phyloP scores from a whole-genome alignment of 2,329 filamentous ascomycete genomes.

The Parascedosporium putredinis region DNA sequence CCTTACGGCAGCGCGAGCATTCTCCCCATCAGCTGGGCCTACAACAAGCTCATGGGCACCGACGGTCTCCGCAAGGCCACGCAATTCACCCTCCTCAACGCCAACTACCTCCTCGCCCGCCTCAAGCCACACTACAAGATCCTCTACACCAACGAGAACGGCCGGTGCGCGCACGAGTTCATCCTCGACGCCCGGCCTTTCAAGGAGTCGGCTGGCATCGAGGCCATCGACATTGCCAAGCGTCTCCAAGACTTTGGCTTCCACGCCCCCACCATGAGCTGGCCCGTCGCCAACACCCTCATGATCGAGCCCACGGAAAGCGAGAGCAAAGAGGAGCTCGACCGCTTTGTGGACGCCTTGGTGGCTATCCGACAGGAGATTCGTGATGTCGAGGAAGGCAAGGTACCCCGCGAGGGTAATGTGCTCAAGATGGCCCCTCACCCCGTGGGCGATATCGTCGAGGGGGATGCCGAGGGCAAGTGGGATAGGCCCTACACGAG shows the following conservation, averaged over 20 bases:
- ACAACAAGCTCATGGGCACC: slow-evolving; percentile 87
- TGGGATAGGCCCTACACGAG: slow-evolving; percentile 78
- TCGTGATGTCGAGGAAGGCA: slow-evolving; percentile 68
- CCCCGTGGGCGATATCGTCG: slow-evolving; percentile 68
- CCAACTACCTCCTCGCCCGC: slow-evolving; percentile 88
- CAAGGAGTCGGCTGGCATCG: slow-evolving; percentile 70
- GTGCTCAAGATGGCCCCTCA: slow-evolving; percentile 86
- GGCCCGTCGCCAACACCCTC: slow-evolving; percentile 87
- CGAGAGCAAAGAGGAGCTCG: slow-evolving; percentile 83
- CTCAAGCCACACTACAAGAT: slow-evolving; percentile 81
- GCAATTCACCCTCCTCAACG: slow-evolving; percentile 86
- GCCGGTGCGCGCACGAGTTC: slow-evolving; percentile 92
- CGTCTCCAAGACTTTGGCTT: slow-evolving; percentile 95
- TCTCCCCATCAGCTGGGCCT: slow-evolving; percentile 87
- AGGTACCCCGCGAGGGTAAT: slow-evolving; percentile 64
- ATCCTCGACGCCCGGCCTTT: slow-evolving; percentile 84
- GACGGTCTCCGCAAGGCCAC: slow-evolving; percentile 80
- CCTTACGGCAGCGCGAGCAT: slow-evolving; percentile 85
- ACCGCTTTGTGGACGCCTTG: slow-evolving; percentile 84
- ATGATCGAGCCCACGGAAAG: slow-evolving; percentile 98
- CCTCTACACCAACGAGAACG: slow-evolving; percentile 83
- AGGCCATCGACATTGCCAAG: slow-evolving; percentile 93
- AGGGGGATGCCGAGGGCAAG: slow-evolving; percentile 40
- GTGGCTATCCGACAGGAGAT: slow-evolving; percentile 84
- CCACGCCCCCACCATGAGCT: slow-evolving; percentile 94